Evolutionary conservation across 257 asterid species (phyloP).

Genomic region (Solanum piurae): DNA sequence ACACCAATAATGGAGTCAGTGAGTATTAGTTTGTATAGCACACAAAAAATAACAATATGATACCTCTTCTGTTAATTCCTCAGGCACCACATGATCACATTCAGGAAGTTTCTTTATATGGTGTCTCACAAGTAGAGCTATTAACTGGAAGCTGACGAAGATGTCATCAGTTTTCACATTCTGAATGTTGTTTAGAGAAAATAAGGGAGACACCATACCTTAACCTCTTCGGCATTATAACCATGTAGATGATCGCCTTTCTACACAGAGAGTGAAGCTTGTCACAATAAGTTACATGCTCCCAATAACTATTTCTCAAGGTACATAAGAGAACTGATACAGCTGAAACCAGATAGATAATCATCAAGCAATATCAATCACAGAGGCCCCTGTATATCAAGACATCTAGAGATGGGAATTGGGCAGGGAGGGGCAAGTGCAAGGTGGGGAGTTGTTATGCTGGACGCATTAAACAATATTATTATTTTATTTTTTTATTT

Average conservation of each 20-base stretch:
- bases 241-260: slow-evolving; percentile 64
- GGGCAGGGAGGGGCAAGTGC: too few relatives aligned
- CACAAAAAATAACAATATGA: background rate
- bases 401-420: background rate
- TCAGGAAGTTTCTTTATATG: slow-evolving; percentile 64
- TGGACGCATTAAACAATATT: too few relatives aligned
- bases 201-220: slow-evolving; percentile 25
- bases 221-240: slow-evolving; percentile 44
- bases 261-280: slow-evolving; percentile 26
- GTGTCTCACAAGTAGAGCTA: slow-evolving; percentile 63
- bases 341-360: background rate
- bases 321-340: slow-evolving; percentile 2
- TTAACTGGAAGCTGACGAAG: slow-evolving; percentile 41
- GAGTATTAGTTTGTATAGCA: background rate
- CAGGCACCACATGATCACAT: slow-evolving; percentile 18
- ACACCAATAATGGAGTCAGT: too few relatives aligned
- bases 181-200: background rate
- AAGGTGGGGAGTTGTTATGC: background rate
- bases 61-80: slow-evolving; percentile 43
- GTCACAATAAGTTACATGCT: background rate
- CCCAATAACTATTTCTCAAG: background rate
- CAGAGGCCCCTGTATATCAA: background rate
- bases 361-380: background rate
- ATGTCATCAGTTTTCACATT: slow-evolving; percentile 6
- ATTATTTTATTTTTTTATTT: too few relatives aligned